These are phyloP conservation scores for Cyclotella atomus DNA, from an alignment of 108 stramenopile genomes.

Conservation along the genomic window DNA sequence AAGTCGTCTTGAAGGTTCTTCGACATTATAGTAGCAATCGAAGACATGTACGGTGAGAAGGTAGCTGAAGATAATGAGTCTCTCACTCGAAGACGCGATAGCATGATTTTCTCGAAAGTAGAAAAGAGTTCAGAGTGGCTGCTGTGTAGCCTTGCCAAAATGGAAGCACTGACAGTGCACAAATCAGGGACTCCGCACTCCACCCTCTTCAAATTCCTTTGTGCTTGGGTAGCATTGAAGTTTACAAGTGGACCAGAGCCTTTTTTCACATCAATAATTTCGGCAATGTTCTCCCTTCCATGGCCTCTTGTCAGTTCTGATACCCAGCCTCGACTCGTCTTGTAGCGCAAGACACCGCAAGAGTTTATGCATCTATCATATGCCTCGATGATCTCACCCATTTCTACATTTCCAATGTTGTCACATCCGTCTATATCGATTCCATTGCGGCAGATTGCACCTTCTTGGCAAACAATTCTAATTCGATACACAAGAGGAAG, in stretches of 20 bases:
- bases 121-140: slow-evolving; percentile 65
- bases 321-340: slow-evolving; percentile 88
- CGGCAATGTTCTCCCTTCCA: slow-evolving; percentile 93
- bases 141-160: slow-evolving; percentile 72
- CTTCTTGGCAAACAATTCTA: slow-evolving; percentile 88
- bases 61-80: slow-evolving; percentile 45
- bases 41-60: slow-evolving; percentile 51
- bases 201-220: slow-evolving; percentile 51
- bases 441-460: slow-evolving; percentile 90
- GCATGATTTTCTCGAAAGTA: slow-evolving; percentile 55
- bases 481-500: slow-evolving; percentile 62
- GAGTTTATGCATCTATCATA: slow-evolving; percentile 88
- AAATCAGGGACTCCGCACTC: slow-evolving; percentile 78
- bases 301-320: slow-evolving; percentile 92
- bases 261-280: slow-evolving; percentile 71
- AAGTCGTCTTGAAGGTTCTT: slow-evolving; percentile 57
- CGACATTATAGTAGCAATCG: slow-evolving; percentile 49
- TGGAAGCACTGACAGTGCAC: slow-evolving; percentile 60
- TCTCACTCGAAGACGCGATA: slow-evolving; percentile 66
- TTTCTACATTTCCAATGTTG: slow-evolving; percentile 84
- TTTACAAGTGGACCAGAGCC: neutral
- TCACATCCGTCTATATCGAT: slow-evolving; percentile 91
- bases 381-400: slow-evolving; percentile 84
- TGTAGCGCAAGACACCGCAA: slow-evolving; percentile 91
- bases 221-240: neutral